Base-by-base conservation (phyloP, 164 flowering plant species). In the Vitis cinerea region DNA sequence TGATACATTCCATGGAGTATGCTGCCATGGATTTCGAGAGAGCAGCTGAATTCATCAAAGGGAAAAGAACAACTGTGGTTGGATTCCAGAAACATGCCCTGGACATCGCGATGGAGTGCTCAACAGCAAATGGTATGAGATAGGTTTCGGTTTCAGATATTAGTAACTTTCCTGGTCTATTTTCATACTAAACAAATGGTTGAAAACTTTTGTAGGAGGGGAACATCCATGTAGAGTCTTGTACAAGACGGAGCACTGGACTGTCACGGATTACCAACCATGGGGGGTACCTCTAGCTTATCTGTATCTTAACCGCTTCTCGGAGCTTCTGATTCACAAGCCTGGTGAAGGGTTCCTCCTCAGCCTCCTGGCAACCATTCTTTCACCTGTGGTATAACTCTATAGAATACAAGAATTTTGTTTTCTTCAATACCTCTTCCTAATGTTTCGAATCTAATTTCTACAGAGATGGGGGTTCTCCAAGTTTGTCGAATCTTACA, bases 301-400 rank as follows among this genome's bases (percentile, higher is more conserved):
- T 64, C 68, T 87, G 0, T 90, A 81, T 65, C 48, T 74, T 0
- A 87, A 71, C 69, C 86, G 91, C 29, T 87, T 90, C 74, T 66
- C 96, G 0, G 93, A 90, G 83, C 82, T 88, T 11, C 16, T 82
- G 66, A 55, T 83, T 70, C 92, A 87, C 60, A 90, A 90, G 67
- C 96, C 96, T 8, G 87, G 85, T 16, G 92, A 88, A 81, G 86
- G 90, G 9, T 8, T 78, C 10, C 57, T 87, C 0, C 70, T 80
- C 1, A 67, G 81, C 60, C 72, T 86, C 61, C 27, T 85, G 17
- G 88, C 93, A 17, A 74, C 89, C 14, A 3, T 86, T 1, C 83
- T 90, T 52, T 72, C 86, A 2, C 92, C 94, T 53, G 4, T 85
- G 85, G 92, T 87, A 77, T 65, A 11, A 2, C 9, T 61, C 8